Evolutionary conservation across 208 protist species (phyloP).

Genomic region (Jaenimonas drosophilae): DNA sequence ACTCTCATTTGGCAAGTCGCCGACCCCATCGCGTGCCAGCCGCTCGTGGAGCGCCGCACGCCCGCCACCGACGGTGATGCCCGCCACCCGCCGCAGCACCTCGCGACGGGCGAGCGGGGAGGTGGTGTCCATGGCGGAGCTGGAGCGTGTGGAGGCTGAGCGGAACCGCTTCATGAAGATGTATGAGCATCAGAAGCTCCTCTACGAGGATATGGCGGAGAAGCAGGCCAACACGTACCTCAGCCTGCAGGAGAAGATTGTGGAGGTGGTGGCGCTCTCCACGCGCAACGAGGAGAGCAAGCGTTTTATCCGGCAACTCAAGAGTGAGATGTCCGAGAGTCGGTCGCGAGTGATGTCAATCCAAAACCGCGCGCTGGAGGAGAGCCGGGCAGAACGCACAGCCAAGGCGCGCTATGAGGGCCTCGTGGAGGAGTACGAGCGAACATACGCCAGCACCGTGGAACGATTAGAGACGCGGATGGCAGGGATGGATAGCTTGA

Average conservation of each 20-base stretch:
- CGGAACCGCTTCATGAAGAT: constrained; percentile 78
- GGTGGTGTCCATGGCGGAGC: constrained; percentile 38
- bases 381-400: constrained; percentile 36
- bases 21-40: constrained; percentile 10
- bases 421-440: constrained; percentile 43
- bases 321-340: constrained; percentile 78
- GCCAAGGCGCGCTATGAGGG: constrained; percentile 43
- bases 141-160: constrained; percentile 53
- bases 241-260: constrained; percentile 75
- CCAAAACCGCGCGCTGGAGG: constrained; percentile 65
- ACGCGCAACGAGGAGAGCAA: constrained; percentile 86
- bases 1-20: background rate
- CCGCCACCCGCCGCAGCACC: constrained; percentile 2
- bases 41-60: constrained; percentile 11
- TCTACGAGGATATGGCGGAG: constrained; percentile 79
- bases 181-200: constrained; percentile 80
- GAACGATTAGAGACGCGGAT: constrained; percentile 58
- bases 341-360: constrained; percentile 70
- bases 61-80: background rate
- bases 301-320: constrained; percentile 83
- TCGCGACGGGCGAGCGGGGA: constrained; percentile 11
- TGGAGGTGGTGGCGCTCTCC: constrained; percentile 79
- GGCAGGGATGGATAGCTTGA: constrained; percentile 55
- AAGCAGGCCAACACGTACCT: constrained; percentile 63
- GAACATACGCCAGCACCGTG: constrained; percentile 35